Base-by-base conservation (phyloP, 202 grass and related monocot genomes). In the Schoenoplectus tabernaemontani region DNA sequence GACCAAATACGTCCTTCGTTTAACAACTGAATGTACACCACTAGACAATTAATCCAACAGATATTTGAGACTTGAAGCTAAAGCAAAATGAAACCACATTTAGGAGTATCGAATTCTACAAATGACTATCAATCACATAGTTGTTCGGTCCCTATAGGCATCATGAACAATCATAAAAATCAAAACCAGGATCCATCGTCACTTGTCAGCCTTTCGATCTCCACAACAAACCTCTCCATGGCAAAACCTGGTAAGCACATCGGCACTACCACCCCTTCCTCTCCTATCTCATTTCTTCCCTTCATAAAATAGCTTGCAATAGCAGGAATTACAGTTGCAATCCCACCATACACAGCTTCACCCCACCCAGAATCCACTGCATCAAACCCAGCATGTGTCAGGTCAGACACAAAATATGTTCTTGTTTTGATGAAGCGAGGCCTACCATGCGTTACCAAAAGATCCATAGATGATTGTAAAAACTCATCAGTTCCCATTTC, bases 301-400 rank as follows among this genome's bases (percentile, higher is more conserved):
- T 70, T 2, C n/a, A 88, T 62, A 15, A 83, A 38, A 53, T 72
- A 89, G 37, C 51, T 79, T 0, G 22, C 17, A 5, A 41, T 9
- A 22, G n/a, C 71, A 1, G 84, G 82, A 16, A 80, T 0, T 0
- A 34, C 33, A 0, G 23, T 39, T 0, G 77, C 72, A 0, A 44
- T 59, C 2, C 89, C 89, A 1, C 92, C 92, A 53, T 89, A 89
- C 36, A 67, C 79, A 16, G 83, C 84, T 74, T 36, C 38, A 43
- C 87, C 92, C 87, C 89, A 92, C 53, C 92, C 89, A 0, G 92
- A 77, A 51, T 96, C 93, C 0, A 92, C 51, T 3, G 42, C 63
- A 12, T 39, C 1, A 44, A 96, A 92, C 57, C 89, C 92, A 0
- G 82, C 82, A 13, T 48, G 83, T 0, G 89, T 87, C 30, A 79